phyloP scores from a whole-genome alignment of 192 early-diverging fungal species.

The Coemansia sp. region DNA sequence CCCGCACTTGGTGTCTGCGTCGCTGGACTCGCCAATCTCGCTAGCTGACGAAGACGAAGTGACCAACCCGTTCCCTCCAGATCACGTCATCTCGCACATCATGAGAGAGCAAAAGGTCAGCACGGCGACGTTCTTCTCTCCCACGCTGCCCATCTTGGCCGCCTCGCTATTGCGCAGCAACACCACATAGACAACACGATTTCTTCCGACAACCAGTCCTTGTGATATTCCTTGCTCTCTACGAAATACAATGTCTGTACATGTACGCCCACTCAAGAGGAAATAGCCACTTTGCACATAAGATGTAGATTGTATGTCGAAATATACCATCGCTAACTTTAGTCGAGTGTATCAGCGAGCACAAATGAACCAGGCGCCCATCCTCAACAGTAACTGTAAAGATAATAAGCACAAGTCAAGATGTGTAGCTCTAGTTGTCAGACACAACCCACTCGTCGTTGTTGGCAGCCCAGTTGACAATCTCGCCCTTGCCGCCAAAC shows the following conservation, averaged over 20 bases:
- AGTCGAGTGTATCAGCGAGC: not conserved
- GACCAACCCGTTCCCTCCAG: slow-evolving; percentile 52
- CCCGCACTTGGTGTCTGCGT: slow-evolving; percentile 32
- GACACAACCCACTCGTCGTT: slow-evolving; percentile 71
- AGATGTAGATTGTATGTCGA: too few species aligned
- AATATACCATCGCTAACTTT: not conserved
- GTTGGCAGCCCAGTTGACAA: slow-evolving; percentile 63
- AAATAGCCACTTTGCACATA: too few species aligned
- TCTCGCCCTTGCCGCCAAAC: slow-evolving; percentile 69
- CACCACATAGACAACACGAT: slow-evolving; percentile 6
- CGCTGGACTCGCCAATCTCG: slow-evolving; percentile 24
- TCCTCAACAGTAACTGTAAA: not conserved
- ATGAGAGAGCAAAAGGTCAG: slow-evolving; percentile 58
- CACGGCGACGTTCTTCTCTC: slow-evolving; percentile 57
- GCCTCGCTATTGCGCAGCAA: slow-evolving; percentile 51
- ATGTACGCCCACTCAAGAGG: too few species aligned
- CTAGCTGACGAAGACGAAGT: slow-evolving; percentile 49
- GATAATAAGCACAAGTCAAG: not conserved
- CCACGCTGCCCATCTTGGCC: slow-evolving; percentile 53
- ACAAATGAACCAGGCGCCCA: not conserved
- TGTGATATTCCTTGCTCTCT: not conserved
- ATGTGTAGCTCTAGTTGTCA: slow-evolving; percentile 59
- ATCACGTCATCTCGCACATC: slow-evolving; percentile 56
- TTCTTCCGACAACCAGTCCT: not conserved
- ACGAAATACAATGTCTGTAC: not conserved